phyloP scores from a whole-genome alignment of 169 alveolate species.

The Eimeria praecox region DNA sequence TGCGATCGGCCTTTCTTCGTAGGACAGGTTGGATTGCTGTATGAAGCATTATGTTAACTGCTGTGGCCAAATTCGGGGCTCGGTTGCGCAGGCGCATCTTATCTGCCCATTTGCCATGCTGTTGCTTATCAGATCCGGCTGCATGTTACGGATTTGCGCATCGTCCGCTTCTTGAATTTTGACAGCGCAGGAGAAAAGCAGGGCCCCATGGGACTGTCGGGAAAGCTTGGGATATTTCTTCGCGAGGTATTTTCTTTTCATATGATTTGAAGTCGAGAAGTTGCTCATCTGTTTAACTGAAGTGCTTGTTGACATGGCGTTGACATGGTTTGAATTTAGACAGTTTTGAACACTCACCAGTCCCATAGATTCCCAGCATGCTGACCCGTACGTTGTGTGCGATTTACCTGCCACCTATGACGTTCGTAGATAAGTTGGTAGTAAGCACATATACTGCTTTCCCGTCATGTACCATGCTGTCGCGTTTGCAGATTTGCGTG shows the following conservation, averaged over 20 bases:
- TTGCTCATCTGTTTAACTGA: not conserved
- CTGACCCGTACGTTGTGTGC: not conserved
- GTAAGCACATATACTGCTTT: not conserved
- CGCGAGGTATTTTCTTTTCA: conserved; percentile 47
- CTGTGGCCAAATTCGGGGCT: not conserved
- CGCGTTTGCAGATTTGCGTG: conserved; percentile 58
- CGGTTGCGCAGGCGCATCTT: not conserved
- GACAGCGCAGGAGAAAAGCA: conserved; percentile 44
- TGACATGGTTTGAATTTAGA: not conserved
- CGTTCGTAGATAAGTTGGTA: not conserved
- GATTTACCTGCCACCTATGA: not conserved
- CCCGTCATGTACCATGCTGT: not conserved
- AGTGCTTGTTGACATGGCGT: not conserved
- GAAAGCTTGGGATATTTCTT: conserved; percentile 75
- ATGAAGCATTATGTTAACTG: too few relatives aligned
- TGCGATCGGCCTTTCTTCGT: not conserved
- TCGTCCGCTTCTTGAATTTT: conserved; percentile 76
- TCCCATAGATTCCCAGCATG: not conserved
- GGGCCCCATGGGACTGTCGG: conserved; percentile 81
- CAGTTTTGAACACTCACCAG: not conserved
- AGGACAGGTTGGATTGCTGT: not conserved
- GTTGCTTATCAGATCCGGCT: conserved; percentile 68
- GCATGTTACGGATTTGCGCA: conserved; percentile 68
- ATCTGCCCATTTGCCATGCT: not conserved
- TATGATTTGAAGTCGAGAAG: not conserved